Base-by-base conservation (phyloP, 2,329 filamentous ascomycete species). In the Fusarium sp. region DNA sequence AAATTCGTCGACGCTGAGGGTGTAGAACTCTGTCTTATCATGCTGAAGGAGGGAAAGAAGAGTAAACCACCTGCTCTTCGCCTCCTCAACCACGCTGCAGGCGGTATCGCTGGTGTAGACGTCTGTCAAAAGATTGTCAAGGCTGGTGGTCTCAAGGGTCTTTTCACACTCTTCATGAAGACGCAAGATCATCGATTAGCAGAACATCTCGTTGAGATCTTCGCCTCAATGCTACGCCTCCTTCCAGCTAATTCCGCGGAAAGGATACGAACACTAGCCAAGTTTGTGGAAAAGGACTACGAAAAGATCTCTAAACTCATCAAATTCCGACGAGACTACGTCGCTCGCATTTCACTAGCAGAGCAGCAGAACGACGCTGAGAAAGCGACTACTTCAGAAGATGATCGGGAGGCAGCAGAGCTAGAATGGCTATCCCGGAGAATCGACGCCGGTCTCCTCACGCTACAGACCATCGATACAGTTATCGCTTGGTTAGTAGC, bases 241-340 rank as follows among this genome's bases (percentile, higher is more conserved):
- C 83, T 99, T 3, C 95, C 95, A 0, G 93, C 91, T 22, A 90
- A 94, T 38, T 95, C 94, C 4, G 87, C 94, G 0, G 88, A 91
- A 38, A 90, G 96, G 11, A 97, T 98, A 76, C 90, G 96, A 8
- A 89, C 92, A 2, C 87, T 98, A 8, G 96, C 95, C 54, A 99
- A 99, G 80, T 98, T 98, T 78, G 93, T 98, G 24, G 96, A 99
- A 82, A 97, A 94, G 80, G 91, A 98, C 74, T 98, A 97, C 80
- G 94, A 92, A 75, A 98, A 98, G 85, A 90, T 94, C 42, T 84
- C 80, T 11, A 94, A 91, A 79, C 85, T 98, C 9, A 81, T 97
- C 41, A 86, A 88, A 68, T 82, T 98, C 54, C 89, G 95, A 45
- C 85, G 90, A 54, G 92, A 93, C 18, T 97, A 95, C 80, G 88